Conservation (phyloP, 148 eudicot species). For the Polygonum aviculare region DNA sequence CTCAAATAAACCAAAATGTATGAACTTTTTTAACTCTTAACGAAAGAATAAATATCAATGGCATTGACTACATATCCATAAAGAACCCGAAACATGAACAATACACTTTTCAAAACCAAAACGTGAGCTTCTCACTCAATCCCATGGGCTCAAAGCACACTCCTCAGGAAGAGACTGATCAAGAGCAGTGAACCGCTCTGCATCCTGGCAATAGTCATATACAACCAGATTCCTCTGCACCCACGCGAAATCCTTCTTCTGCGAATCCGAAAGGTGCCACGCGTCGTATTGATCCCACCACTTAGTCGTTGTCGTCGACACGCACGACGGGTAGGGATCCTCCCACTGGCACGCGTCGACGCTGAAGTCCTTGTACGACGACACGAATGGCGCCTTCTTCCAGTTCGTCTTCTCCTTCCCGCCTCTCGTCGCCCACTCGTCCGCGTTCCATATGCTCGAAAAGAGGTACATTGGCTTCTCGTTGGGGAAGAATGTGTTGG, state of each 20-base stretch:
- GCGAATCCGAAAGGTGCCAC: slow-evolving; percentile 66
- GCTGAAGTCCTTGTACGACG: slow-evolving; percentile 74
- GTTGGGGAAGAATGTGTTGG: slow-evolving; percentile 79
- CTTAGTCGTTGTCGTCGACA: slow-evolving; percentile 66
- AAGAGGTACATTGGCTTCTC: slow-evolving; percentile 92
- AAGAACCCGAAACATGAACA: not conserved
- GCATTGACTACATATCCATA: not conserved
- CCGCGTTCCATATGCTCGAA: slow-evolving; percentile 98
- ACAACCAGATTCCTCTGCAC: slow-evolving; percentile 68
- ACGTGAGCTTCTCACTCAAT: slow-evolving; percentile 7
- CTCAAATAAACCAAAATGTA: not conserved
- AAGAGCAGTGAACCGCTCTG: slow-evolving; percentile 29
- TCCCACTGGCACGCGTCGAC: slow-evolving; percentile 92
- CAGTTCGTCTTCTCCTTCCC: slow-evolving; percentile 86
- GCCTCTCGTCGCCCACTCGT: slow-evolving; percentile 93
- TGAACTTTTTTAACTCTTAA: not conserved
- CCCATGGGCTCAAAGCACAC: slow-evolving; percentile 67
- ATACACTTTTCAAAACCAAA: too few relatives aligned
- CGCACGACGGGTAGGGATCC: slow-evolving; percentile 83
- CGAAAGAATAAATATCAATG: not conserved
- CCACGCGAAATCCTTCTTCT: slow-evolving; percentile 74
- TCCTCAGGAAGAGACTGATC: slow-evolving; percentile 42
- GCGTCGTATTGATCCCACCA: slow-evolving; percentile 94
- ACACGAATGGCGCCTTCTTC: slow-evolving; percentile 83
- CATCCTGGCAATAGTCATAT: slow-evolving; percentile 76